Evolutionary conservation across 768 basidiomycete species (phyloP).

Genomic region (Podaxis sp.): DNA sequence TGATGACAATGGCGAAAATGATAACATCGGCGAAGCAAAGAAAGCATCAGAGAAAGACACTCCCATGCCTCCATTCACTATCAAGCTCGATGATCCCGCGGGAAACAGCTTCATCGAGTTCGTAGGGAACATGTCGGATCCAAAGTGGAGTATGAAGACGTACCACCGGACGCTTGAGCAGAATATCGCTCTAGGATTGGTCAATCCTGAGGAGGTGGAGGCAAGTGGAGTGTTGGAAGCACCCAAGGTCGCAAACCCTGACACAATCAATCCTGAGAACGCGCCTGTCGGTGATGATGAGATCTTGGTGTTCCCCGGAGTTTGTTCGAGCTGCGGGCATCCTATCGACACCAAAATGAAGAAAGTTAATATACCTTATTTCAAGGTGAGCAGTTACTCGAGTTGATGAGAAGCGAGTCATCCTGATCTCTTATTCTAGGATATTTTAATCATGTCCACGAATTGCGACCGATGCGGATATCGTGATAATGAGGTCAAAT

Average conservation of each 20-base stretch:
- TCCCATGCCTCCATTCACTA: constrained; percentile 70
- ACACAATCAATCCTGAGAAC: constrained; percentile 16
- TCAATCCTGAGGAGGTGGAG: constrained; percentile 40
- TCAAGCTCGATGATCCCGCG: constrained; percentile 87
- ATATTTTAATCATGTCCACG: constrained; percentile 96
- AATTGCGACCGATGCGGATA: constrained; percentile 96
- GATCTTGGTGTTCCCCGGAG: constrained; percentile 81
- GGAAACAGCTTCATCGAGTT: constrained; percentile 98
- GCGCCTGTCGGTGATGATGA: constrained; percentile 66
- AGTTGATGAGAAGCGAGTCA: not conserved
- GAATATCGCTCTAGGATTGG: constrained; percentile 74
- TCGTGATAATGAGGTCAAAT: constrained; percentile 97
- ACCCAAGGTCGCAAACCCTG: constrained; percentile 13
- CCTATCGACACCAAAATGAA: constrained; percentile 89
- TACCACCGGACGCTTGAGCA: constrained; percentile 80
- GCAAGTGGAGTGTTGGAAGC: constrained; percentile 11
- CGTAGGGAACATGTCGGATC: constrained; percentile 78
- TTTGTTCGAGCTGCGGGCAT: constrained; percentile 86
- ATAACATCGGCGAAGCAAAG: constrained; percentile 19
- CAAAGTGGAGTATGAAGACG: constrained; percentile 86
- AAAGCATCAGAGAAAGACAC: constrained; percentile 35
- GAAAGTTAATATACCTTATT: constrained; percentile 94
- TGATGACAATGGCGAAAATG: constrained; percentile 42
- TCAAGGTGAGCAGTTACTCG: constrained; percentile 59
- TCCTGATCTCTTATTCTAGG: constrained; percentile 39